Percentiles rank a stretch among this genome's conserved stretches.
These are phyloP conservation scores for Trametes cingulata DNA, from an alignment of 768 basidiomycete species.

Conservation along the genomic window DNA sequence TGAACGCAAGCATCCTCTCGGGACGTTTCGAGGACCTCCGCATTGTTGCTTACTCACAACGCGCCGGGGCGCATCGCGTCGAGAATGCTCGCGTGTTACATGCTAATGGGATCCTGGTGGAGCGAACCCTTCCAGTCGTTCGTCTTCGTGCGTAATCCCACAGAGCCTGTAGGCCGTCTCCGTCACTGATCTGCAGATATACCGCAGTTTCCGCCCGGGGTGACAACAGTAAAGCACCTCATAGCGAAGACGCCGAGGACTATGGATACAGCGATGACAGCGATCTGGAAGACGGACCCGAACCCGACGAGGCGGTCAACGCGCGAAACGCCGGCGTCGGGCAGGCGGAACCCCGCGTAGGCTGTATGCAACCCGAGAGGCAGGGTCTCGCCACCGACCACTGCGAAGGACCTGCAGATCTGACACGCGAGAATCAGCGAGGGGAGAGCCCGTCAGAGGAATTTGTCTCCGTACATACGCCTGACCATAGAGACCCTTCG, in stretches of 20 bases:
- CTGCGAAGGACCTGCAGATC: too few relatives aligned
- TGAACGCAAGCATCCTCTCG: slow-evolving; percentile 7
- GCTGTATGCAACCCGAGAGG: too few relatives aligned
- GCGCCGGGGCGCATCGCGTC: background rate
- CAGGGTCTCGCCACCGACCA: too few relatives aligned
- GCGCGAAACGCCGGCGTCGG: background rate
- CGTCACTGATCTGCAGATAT: background rate
- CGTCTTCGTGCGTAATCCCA: background rate
- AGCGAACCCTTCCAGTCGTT: background rate
- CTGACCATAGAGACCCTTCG: too few relatives aligned
- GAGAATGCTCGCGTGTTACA: background rate
- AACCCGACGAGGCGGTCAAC: background rate
- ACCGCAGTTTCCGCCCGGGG: background rate
- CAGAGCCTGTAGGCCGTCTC: background rate
- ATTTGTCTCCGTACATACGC: too few relatives aligned
- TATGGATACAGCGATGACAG: slow-evolving; percentile 24
- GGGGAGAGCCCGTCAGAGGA: too few relatives aligned
- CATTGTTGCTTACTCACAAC: background rate
- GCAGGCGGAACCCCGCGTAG: too few relatives aligned
- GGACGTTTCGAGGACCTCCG: slow-evolving; percentile 7
- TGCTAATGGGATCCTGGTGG: background rate
- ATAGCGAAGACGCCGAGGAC: background rate
- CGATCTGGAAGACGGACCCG: slow-evolving; percentile 23
- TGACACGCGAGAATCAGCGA: too few relatives aligned
- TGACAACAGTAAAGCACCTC: background rate